phyloP scores from a whole-genome alignment of 2,329 filamentous ascomycete genomes.

The Colletotrichum scovillei region DNA sequence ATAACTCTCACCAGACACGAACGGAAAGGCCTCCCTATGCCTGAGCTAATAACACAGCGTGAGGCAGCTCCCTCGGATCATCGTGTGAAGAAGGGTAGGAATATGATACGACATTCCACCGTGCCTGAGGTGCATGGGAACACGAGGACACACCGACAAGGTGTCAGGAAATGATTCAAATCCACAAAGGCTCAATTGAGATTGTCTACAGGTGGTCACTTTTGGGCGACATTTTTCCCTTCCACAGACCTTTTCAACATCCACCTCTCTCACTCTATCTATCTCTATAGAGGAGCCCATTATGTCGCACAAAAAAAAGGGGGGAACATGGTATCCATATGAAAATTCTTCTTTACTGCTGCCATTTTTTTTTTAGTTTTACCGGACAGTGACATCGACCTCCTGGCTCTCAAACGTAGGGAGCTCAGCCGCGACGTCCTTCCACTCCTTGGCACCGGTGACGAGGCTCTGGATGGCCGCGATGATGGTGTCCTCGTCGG shows the following conservation, averaged over 20 bases:
- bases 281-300: background rate
- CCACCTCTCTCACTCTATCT: background rate
- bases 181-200: conserved; percentile 19
- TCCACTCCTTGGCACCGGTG: conserved; percentile 66
- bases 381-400: conserved; percentile 49
- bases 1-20: too few relatives aligned
- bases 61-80: too few relatives aligned
- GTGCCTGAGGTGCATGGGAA: background rate
- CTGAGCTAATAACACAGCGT: too few relatives aligned
- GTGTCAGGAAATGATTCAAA: background rate
- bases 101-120: too few relatives aligned
- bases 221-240: background rate
- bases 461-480: conserved; percentile 73
- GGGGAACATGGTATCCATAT: background rate
- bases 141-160: background rate
- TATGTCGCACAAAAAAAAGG: background rate
- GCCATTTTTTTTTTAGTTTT: background rate
- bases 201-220: conserved; percentile 21
- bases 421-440: conserved; percentile 79
- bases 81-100: too few relatives aligned
- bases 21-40: too few relatives aligned
- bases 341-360: background rate
- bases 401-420: conserved; percentile 88
- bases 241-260: background rate
- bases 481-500: conserved; percentile 82